These are phyloP conservation scores for Sungouiozyma ichnusensis DNA, from an alignment of 805 yeast genomes.

Conservation along the genomic window DNA sequence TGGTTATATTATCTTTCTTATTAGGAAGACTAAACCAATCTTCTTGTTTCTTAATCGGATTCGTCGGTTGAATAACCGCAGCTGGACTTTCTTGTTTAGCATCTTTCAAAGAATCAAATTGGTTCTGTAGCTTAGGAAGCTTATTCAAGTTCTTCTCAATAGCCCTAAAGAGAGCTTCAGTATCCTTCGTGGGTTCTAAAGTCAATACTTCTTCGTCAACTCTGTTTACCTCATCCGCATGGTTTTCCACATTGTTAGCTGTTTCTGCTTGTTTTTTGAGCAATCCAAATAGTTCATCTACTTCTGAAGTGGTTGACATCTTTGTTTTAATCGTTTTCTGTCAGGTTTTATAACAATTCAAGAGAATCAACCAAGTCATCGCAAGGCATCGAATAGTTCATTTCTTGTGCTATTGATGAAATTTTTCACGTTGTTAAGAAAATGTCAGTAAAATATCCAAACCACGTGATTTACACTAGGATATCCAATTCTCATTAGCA, in stretches of 20 bases:
- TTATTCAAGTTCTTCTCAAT: slow-evolving; percentile 20
- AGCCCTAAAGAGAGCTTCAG: slow-evolving; percentile 17
- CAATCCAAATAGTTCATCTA: slow-evolving; percentile 4
- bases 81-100: background rate
- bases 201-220: background rate
- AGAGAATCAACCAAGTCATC: background rate
- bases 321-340: no score
- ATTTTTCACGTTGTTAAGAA: background rate
- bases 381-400: background rate
- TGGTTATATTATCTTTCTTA: slow-evolving; percentile 57
- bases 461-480: background rate
- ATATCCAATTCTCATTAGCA: no score
- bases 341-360: no score
- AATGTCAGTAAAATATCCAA: background rate
- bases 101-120: slow-evolving; percentile 18
- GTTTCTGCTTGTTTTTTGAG: background rate
- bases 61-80: background rate
- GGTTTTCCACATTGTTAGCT: background rate
- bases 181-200: slow-evolving; percentile 5
- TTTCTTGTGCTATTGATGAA: background rate
- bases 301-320: background rate
- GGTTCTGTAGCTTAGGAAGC: slow-evolving; percentile 23
- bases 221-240: background rate
- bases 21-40: slow-evolving; percentile 82
- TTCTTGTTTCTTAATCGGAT: background rate